Evolutionary conservation across 2,329 filamentous ascomycete species (phyloP).

Genomic region (Penicillium sp.): DNA sequence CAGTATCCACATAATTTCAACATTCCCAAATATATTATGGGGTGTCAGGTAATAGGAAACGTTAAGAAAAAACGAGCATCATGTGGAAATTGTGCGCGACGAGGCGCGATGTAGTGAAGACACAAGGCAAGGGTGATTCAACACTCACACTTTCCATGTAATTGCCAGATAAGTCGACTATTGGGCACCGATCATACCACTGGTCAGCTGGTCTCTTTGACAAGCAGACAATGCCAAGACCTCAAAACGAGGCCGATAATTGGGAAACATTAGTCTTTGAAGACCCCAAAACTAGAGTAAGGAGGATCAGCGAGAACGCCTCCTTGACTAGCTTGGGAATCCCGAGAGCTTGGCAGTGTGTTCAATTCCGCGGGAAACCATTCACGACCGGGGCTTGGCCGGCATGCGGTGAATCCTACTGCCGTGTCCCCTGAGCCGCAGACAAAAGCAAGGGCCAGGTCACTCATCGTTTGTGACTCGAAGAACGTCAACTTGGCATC

Average conservation of each 20-base stretch:
- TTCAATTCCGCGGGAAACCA: neutral
- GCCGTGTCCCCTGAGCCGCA: neutral
- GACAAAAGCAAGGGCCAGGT: neutral
- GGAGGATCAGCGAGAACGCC: neutral
- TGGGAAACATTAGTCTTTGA: neutral
- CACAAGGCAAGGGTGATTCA: neutral
- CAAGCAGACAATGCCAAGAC: neutral
- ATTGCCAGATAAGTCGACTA: neutral
- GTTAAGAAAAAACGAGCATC: conserved; percentile 10
- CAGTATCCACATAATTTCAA: conserved; percentile 13
- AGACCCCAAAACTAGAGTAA: neutral
- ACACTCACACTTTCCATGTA: conserved; percentile 1
- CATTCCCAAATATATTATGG: conserved; percentile 5
- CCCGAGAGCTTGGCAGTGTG: conserved; percentile 1
- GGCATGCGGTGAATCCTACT: conserved; percentile 2
- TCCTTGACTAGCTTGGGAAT: conserved; percentile 1
- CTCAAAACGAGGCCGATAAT: neutral
- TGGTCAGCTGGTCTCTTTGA: neutral
- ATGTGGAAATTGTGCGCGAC: neutral
- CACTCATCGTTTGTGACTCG: neutral
- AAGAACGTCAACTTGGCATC: neutral
- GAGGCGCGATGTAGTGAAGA: neutral
- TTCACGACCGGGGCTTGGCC: conserved; percentile 1
- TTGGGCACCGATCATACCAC: neutral
- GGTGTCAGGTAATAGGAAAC: conserved; percentile 14